phyloP scores from a whole-genome alignment of 2,329 filamentous ascomycete genomes.

The Botrytis pseudocinerea region DNA sequence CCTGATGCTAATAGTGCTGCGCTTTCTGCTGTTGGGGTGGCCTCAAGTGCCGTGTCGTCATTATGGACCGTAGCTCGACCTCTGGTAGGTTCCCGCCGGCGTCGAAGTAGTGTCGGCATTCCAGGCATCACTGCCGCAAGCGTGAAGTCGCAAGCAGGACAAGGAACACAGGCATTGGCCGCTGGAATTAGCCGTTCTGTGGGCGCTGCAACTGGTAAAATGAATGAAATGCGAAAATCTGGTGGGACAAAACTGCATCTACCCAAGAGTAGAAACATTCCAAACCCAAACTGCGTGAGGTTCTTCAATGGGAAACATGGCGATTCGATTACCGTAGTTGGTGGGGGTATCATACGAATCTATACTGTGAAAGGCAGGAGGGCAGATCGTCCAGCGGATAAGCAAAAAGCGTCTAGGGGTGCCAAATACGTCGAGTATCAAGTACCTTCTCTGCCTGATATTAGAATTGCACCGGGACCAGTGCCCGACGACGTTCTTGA shows the following conservation, averaged over 20 bases:
- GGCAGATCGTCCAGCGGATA: slow-evolving; percentile 54
- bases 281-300: slow-evolving; percentile 60
- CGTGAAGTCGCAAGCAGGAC: slow-evolving; percentile 55
- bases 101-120: slow-evolving; percentile 39
- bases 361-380: slow-evolving; percentile 51
- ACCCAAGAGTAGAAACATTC: slow-evolving; percentile 55
- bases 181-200: slow-evolving; percentile 74
- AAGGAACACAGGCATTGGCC: slow-evolving; percentile 71
- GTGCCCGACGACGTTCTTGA: slow-evolving; percentile 45
- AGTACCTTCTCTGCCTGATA: slow-evolving; percentile 62
- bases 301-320: slow-evolving; percentile 65
- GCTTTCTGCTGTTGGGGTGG: slow-evolving; percentile 46
- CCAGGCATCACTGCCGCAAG: slow-evolving; percentile 35
- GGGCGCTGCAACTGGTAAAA: slow-evolving; percentile 66
- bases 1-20: slow-evolving; percentile 48
- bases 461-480: slow-evolving; percentile 56
- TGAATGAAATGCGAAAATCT: slow-evolving; percentile 70
- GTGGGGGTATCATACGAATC: slow-evolving; percentile 64
- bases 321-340: slow-evolving; percentile 64
- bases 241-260: slow-evolving; percentile 74
- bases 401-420: slow-evolving; percentile 53
- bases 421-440: slow-evolving; percentile 56
- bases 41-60: slow-evolving; percentile 40
- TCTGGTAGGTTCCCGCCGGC: slow-evolving; percentile 37
- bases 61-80: slow-evolving; percentile 40